phyloP scores from a whole-genome alignment of 768 basidiomycete genomes.

The Filobasidium wieringae region DNA sequence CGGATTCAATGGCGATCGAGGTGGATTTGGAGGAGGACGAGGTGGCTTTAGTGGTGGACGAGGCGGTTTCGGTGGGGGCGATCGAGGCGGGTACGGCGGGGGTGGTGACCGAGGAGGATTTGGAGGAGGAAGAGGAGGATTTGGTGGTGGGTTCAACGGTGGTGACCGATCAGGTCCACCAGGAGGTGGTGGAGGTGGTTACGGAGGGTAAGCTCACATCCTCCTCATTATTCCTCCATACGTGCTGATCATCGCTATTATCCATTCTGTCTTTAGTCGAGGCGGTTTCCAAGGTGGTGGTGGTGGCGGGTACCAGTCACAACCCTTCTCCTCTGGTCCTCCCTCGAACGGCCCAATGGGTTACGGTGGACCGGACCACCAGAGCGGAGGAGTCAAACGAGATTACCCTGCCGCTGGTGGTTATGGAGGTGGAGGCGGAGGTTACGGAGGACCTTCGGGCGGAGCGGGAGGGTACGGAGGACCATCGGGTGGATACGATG shows the following conservation, averaged over 20 bases:
- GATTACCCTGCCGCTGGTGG: conserved; percentile 21
- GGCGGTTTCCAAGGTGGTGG: conserved; percentile 7
- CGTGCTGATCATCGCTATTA: not conserved
- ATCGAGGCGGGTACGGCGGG: conserved; percentile 29
- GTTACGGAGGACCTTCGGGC: conserved; percentile 13
- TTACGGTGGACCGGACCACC: not conserved
- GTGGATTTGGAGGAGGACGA: conserved; percentile 5
- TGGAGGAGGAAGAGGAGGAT: conserved; percentile 28
- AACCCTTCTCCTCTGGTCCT: not conserved
- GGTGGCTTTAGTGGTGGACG: conserved; percentile 15
- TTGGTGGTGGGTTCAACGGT: conserved; percentile 38
- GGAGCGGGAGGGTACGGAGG: too few species aligned
- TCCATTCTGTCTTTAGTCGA: not conserved
- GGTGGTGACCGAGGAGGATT: conserved; percentile 14
- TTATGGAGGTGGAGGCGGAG: conserved; percentile 1
- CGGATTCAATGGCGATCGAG: conserved; percentile 8
- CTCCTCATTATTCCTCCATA: not conserved
- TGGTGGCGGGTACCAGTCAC: conserved; percentile 20
- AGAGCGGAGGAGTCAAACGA: conserved; percentile 18
- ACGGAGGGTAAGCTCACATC: not conserved
- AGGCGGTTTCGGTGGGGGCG: conserved; percentile 39
- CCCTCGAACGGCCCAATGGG: not conserved
- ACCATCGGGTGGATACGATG: not conserved
- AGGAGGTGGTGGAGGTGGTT: conserved; percentile 20
- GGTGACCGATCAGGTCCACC: conserved; percentile 30